A percentile compares a stretch with the other conserved stretches of the same genome.
Evolutionary conservation across 306 rosid species (phyloP).

Genomic region (Cucumis cinereus): DNA sequence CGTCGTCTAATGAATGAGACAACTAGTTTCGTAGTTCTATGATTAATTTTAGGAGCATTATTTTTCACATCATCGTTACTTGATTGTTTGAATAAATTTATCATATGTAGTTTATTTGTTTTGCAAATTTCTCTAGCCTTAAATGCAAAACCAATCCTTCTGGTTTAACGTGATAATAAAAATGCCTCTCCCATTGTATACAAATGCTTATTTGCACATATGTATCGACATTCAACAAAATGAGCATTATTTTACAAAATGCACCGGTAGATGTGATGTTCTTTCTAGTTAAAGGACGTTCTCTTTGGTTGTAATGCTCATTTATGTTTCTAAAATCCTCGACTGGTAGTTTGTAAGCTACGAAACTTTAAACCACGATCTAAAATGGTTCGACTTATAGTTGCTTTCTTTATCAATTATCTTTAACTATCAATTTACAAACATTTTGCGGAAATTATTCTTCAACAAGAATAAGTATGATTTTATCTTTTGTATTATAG

Average conservation of each 20-base stretch:
- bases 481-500: not conserved
- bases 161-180: not conserved
- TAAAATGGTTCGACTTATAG: not conserved
- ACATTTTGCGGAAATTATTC: not conserved
- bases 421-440: too few species aligned
- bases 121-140: too few species aligned
- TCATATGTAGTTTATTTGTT: too few species aligned
- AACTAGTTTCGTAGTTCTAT: too few species aligned
- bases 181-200: not conserved
- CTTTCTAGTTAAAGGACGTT: not conserved
- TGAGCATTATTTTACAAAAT: not conserved
- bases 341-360: not conserved
- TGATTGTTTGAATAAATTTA: too few species aligned
- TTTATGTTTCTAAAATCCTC: not conserved
- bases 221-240: not conserved
- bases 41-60: too few species aligned
- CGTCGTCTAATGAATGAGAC: too few species aligned
- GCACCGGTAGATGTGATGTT: not conserved
- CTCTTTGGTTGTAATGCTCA: not conserved
- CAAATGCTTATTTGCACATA: not conserved
- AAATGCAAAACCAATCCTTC: not conserved
- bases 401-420: not conserved
- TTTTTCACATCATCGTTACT: too few species aligned
- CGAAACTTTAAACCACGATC: not conserved
- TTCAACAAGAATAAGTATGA: not conserved